Percentiles rank a stretch among this genome's conserved stretches.
Conservation (phyloP, 441 rosid species). For the Pelargonium myrrhifolium region DNA sequence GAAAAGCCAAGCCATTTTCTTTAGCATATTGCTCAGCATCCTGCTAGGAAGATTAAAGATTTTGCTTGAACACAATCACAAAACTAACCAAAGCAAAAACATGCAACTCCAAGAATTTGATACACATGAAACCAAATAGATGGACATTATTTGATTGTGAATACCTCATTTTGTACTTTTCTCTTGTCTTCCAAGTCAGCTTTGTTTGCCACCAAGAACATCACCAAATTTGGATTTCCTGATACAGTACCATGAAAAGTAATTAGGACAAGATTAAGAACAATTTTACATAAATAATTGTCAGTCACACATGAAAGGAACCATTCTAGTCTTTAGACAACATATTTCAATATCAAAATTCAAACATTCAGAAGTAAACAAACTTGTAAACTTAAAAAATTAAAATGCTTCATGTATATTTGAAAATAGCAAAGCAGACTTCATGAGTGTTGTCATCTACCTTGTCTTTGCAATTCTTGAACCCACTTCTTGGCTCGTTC, state of each 20-base stretch:
- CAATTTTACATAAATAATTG: not conserved
- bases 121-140: not conserved
- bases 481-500: slow-evolving; percentile 67
- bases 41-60: slow-evolving; percentile 30
- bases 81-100: not conserved
- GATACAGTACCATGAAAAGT: slow-evolving; percentile 11
- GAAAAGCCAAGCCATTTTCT: slow-evolving; percentile 58
- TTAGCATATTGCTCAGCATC: slow-evolving; percentile 63
- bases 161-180: slow-evolving; percentile 51
- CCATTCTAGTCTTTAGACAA: too few species aligned
- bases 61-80: not conserved
- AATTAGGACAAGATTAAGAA: not conserved
- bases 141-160: slow-evolving; percentile 4
- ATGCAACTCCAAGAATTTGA: not conserved
- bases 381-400: not conserved
- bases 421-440: not conserved
- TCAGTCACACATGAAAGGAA: not conserved
- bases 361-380: not conserved
- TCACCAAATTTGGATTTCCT: slow-evolving; percentile 64
- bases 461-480: slow-evolving; percentile 70
- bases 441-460: slow-evolving; percentile 22
- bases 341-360: not conserved
- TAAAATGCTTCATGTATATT: not conserved
- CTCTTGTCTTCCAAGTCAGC: slow-evolving; percentile 60
- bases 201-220: slow-evolving; percentile 71